A percentile compares a stretch with the other conserved stretches of the same genome.
phyloP scores from a whole-genome alignment of 2,329 filamentous ascomycete species.

The Bipolaris sorokiniana region DNA sequence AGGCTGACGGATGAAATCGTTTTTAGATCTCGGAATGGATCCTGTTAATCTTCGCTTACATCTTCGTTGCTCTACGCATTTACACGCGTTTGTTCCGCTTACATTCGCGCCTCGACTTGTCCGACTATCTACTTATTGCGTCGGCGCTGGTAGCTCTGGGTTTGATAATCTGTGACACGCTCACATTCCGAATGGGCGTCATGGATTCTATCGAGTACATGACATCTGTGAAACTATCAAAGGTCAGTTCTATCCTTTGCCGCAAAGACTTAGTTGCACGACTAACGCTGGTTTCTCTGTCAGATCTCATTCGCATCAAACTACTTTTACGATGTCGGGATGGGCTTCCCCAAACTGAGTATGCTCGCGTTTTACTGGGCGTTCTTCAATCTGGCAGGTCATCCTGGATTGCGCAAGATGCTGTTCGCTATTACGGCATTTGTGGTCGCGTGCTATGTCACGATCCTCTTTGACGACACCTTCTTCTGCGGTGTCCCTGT shows the following conservation, averaged over 20 bases:
- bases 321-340: slow-evolving; percentile 35
- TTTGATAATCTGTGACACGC: slow-evolving; percentile 27
- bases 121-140: slow-evolving; percentile 24
- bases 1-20: background rate
- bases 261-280: too few relatives aligned
- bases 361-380: slow-evolving; percentile 35
- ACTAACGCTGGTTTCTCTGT: background rate
- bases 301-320: slow-evolving; percentile 34
- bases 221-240: slow-evolving; percentile 26
- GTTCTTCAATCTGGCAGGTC: slow-evolving; percentile 26
- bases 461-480: slow-evolving; percentile 31
- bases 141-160: slow-evolving; percentile 17
- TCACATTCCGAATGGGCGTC: slow-evolving; percentile 18
- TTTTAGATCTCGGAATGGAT: slow-evolving; percentile 31
- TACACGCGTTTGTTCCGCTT: slow-evolving; percentile 22
- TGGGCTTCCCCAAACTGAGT: slow-evolving; percentile 34
- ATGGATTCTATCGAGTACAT: slow-evolving; percentile 28
- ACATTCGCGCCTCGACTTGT: slow-evolving; percentile 23
- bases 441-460: slow-evolving; percentile 27
- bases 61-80: slow-evolving; percentile 25
- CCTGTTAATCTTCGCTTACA: slow-evolving; percentile 23
- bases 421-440: slow-evolving; percentile 28
- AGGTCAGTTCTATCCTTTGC: slow-evolving; percentile 8
- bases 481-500: slow-evolving; percentile 30
- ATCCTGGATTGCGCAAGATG: slow-evolving; percentile 31